Conservation (phyloP, 768 basidiomycete genomes). For the Pleurotus ostreatus region DNA sequence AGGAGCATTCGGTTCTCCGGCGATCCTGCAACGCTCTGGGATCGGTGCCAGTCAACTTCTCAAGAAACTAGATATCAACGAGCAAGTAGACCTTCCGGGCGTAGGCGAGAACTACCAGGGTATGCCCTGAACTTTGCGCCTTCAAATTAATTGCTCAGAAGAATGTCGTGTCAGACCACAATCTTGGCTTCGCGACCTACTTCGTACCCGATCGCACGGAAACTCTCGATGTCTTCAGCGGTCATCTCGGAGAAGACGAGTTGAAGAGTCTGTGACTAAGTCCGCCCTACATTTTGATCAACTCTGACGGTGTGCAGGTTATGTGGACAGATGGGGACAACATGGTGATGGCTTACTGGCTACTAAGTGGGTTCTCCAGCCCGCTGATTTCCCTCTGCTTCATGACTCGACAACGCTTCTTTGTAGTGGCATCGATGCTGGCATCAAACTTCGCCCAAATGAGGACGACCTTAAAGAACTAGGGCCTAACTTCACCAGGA, state of each 20-base stretch:
- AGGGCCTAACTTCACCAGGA: conserved; percentile 40
- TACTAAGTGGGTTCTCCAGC: conserved; percentile 37
- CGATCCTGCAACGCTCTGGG: conserved; percentile 61
- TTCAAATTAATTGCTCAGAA: no score
- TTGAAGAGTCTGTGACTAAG: conserved; percentile 32
- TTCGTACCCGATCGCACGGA: conserved; percentile 39
- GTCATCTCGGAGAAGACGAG: conserved; percentile 24
- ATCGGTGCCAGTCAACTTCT: conserved; percentile 56
- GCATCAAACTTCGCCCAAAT: conserved; percentile 53
- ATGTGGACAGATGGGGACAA: conserved; percentile 23
- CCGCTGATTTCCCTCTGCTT: no score
- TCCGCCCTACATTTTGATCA: background rate
- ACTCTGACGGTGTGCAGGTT: conserved; percentile 13
- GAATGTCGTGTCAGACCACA: conserved; percentile 32
- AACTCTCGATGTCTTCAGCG: conserved; percentile 45
- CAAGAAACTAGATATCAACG: conserved; percentile 39
- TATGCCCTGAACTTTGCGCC: no score
- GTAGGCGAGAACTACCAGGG: conserved; percentile 66
- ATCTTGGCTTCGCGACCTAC: conserved; percentile 32
- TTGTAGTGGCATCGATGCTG: conserved; percentile 47
- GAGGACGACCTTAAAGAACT: conserved; percentile 45
- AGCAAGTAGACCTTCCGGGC: conserved; percentile 62
- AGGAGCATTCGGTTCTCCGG: conserved; percentile 53
- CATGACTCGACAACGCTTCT: background rate
- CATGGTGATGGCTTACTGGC: conserved; percentile 46